These are phyloP conservation scores for Echinochloa phyllopogon DNA, from an alignment of 176 grass and related monocot species.

Conservation along the genomic window DNA sequence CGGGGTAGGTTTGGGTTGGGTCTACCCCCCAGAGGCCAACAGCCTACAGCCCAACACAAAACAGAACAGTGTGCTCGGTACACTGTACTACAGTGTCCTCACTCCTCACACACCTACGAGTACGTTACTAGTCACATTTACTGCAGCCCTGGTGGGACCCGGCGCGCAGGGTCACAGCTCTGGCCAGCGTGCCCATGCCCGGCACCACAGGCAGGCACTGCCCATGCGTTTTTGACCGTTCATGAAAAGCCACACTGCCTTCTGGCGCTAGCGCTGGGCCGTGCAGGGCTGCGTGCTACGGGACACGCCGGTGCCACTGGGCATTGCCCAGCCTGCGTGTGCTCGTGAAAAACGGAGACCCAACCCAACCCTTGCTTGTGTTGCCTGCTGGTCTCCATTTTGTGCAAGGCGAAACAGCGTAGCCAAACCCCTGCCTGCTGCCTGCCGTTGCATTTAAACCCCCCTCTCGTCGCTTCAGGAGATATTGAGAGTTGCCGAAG, in stretches of 20 bases:
- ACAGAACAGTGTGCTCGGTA: not conserved
- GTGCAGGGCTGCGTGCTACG: constrained; percentile 3
- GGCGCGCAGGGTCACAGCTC: not conserved
- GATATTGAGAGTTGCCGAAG: not conserved
- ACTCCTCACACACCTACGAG: too few relatives aligned
- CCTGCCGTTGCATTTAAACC: constrained; percentile 30
- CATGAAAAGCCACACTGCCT: constrained; percentile 49
- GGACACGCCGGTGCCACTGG: not conserved
- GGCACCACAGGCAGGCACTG: not conserved
- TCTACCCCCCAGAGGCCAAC: not conserved
- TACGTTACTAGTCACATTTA: not conserved
- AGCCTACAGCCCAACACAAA: too few relatives aligned
- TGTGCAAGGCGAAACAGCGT: not conserved
- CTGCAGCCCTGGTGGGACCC: not conserved
- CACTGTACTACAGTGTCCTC: too few relatives aligned
- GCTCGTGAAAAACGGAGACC: not conserved
- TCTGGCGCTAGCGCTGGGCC: not conserved
- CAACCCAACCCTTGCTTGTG: not conserved
- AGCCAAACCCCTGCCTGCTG: not conserved
- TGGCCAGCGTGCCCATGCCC: not conserved
- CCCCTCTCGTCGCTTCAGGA: not conserved
- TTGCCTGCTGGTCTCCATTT: not conserved
- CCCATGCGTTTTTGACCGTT: constrained; percentile 44
- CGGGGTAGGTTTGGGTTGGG: not conserved
- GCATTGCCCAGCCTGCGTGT: not conserved